phyloP scores from a whole-genome alignment of 176 grass and related monocot genomes.

The Hsuehochloa calcarea region DNA sequence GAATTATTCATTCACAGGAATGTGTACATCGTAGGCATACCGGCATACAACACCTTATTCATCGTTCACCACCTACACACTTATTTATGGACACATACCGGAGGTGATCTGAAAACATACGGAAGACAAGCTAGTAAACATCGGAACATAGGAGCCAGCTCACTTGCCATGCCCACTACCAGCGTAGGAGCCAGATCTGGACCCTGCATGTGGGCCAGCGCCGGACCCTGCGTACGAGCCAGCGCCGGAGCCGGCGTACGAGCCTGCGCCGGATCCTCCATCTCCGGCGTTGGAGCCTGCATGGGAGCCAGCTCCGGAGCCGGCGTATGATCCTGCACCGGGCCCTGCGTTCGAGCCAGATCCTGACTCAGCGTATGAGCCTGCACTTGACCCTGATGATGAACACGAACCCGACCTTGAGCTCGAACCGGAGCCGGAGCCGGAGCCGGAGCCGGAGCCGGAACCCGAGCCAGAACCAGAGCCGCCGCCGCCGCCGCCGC shows the following conservation, averaged over 20 bases:
- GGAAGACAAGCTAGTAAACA: not conserved
- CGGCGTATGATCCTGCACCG: not conserved
- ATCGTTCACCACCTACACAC: not conserved
- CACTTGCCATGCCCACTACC: conserved; percentile 46
- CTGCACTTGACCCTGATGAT: not conserved
- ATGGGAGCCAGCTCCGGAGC: not conserved
- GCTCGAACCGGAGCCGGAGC: conserved; percentile 22
- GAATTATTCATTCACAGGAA: not conserved
- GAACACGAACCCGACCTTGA: conserved; percentile 16
- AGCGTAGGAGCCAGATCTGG: conserved; percentile 33
- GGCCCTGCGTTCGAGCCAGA: not conserved
- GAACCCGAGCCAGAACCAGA: not conserved
- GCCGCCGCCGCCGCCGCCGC: conserved; percentile 29
- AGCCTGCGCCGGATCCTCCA: not conserved
- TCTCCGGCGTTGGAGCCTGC: not conserved
- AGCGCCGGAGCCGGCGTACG: not conserved
- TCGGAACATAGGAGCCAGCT: not conserved
- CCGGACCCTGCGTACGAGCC: conserved; percentile 16
- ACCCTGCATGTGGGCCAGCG: conserved; percentile 6
- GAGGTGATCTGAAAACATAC: not conserved
- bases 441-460: not conserved
- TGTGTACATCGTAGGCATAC: not conserved
- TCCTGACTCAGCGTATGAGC: not conserved
- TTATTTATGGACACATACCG: conserved; percentile 24
- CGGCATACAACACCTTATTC: conserved; percentile 18